Conservation (phyloP, 768 basidiomycete species). For the Cantharellus anzutake region DNA sequence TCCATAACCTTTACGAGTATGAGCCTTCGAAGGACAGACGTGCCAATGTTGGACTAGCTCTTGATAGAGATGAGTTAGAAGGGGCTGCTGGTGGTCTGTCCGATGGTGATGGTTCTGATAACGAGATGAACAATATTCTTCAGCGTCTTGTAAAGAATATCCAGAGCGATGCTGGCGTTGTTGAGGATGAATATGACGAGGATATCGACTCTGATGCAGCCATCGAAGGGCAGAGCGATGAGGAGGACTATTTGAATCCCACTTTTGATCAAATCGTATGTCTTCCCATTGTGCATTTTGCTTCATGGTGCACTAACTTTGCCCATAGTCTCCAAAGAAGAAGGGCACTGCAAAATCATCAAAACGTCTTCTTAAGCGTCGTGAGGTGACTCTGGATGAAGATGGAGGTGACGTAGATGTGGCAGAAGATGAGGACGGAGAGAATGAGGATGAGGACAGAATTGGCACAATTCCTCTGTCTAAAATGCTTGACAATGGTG, state of each 20-base stretch:
- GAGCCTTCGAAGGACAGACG: conserved; percentile 30
- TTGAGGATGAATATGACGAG: conserved; percentile 52
- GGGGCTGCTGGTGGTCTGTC: conserved; percentile 21
- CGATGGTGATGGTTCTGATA: conserved; percentile 19
- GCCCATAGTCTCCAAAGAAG: conserved; percentile 14
- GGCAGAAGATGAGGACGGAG: conserved; percentile 17
- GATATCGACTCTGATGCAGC: conserved; percentile 74
- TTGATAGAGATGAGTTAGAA: conserved; percentile 36
- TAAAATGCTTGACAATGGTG: conserved; percentile 2
- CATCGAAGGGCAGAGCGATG: conserved; percentile 55
- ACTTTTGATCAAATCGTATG: conserved; percentile 21
- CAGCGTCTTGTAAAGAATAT: conserved; percentile 14
- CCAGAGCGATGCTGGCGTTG: conserved; percentile 15
- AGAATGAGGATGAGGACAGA: conserved; percentile 11
- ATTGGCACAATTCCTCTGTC: too few species aligned
- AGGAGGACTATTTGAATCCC: conserved; percentile 57
- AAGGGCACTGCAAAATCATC: conserved; percentile 12
- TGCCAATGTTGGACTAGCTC: conserved; percentile 30
- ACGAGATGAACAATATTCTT: conserved; percentile 8
- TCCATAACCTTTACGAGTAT: conserved; percentile 48
- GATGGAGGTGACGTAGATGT: conserved; percentile 19
- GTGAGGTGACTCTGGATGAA: conserved; percentile 51
- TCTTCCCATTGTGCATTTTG: neutral
- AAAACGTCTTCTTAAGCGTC: conserved; percentile 15
- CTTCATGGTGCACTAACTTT: neutral